Evolutionary conservation across 2,329 filamentous ascomycete genomes (phyloP).

Genomic region (Polytolypa hystricis): DNA sequence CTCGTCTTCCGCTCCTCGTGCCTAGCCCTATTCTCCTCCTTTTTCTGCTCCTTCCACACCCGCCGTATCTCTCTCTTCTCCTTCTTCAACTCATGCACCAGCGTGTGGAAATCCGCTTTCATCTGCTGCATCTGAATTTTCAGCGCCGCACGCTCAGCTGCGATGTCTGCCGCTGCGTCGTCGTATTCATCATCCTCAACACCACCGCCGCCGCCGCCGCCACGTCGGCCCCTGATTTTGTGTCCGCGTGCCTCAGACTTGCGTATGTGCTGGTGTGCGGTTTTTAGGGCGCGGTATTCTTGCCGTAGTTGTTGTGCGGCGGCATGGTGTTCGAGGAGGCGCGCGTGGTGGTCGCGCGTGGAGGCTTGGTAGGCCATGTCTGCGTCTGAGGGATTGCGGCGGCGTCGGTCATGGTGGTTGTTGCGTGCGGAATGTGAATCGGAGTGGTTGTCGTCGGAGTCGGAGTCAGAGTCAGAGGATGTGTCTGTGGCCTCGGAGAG

Average conservation of each 20-base stretch:
- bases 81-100: constrained; percentile 20
- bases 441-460: too few species aligned
- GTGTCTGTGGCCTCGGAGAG: constrained; percentile 6
- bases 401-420: too few species aligned
- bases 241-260: too few species aligned
- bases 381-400: too few species aligned
- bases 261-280: constrained; percentile 8
- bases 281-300: constrained; percentile 7
- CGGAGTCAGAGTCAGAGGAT: constrained; percentile 2
- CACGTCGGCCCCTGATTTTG: background rate
- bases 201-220: too few species aligned
- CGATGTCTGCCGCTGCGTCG: too few species aligned
- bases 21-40: constrained; percentile 10
- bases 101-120: constrained; percentile 26
- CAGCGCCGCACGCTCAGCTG: constrained; percentile 20
- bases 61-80: constrained; percentile 15
- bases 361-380: too few species aligned
- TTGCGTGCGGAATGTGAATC: too few species aligned
- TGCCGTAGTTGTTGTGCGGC: constrained; percentile 5
- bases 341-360: too few species aligned
- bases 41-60: constrained; percentile 10
- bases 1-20: constrained; percentile 8
- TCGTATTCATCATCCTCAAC: too few species aligned
- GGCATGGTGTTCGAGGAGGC: constrained; percentile 7
- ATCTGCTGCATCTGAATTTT: constrained; percentile 29